These are phyloP conservation scores for Hippophae gyantsensis DNA, from an alignment of 306 rosid genomes.

Conservation along the genomic window DNA sequence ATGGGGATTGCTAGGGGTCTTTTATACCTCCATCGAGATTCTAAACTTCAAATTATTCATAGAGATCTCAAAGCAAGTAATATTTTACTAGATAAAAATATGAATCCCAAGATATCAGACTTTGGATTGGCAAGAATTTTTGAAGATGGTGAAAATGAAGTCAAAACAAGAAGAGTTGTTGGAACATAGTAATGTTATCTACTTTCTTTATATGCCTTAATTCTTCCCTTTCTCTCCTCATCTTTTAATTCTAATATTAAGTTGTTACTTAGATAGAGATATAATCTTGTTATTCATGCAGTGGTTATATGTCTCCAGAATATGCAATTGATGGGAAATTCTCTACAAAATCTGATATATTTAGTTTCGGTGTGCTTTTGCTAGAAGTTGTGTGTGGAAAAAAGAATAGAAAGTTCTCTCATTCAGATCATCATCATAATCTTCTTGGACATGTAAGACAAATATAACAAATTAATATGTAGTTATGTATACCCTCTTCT, in stretches of 20 bases:
- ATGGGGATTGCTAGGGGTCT: constrained; percentile 17
- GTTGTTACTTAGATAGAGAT: not conserved
- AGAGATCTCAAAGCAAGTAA: not conserved
- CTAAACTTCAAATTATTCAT: constrained; percentile 12
- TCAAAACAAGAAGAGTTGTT: too few species aligned
- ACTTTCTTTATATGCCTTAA: too few species aligned
- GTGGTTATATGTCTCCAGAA: constrained; percentile 19
- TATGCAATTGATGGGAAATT: constrained; percentile 17
- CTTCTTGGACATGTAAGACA: constrained; percentile 16
- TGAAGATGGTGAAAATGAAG: too few species aligned
- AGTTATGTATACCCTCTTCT: too few species aligned
- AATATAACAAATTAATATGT: too few species aligned
- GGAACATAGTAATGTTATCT: too few species aligned
- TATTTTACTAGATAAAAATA: too few species aligned
- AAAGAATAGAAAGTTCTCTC: constrained; percentile 7
- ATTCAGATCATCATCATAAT: constrained; percentile 3
- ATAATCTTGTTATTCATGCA: not conserved
- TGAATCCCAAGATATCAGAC: too few species aligned
- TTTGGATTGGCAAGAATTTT: too few species aligned
- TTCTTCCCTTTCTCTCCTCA: too few species aligned
- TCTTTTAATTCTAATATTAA: not conserved
- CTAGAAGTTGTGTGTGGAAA: constrained; percentile 16
- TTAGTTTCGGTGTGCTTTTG: constrained; percentile 15
- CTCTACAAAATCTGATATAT: constrained; percentile 10
- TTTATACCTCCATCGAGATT: constrained; percentile 21